These are phyloP conservation scores for Asclepias syriaca DNA, from an alignment of 257 asterid genomes.

Conservation along the genomic window DNA sequence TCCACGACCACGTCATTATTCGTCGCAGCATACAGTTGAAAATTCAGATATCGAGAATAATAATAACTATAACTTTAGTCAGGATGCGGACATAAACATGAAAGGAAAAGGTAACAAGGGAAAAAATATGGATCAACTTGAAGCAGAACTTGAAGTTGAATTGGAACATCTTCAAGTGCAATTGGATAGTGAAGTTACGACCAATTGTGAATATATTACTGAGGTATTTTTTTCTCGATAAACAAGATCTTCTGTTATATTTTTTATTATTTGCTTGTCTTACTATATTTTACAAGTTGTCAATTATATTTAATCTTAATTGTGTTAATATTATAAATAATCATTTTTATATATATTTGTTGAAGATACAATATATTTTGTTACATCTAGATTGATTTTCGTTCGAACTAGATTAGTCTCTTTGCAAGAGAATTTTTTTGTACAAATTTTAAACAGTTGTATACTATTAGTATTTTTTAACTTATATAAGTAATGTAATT, in stretches of 20 bases:
- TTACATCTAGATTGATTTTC: too few relatives aligned
- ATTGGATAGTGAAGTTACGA: slow-evolving; percentile 27
- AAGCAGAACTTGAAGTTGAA: slow-evolving; percentile 65
- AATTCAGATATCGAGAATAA: slow-evolving; percentile 20
- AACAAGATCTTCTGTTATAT: not conserved
- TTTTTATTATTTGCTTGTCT: too few relatives aligned
- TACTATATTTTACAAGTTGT: too few relatives aligned
- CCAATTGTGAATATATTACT: slow-evolving; percentile 16
- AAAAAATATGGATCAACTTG: slow-evolving; percentile 53
- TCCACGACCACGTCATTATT: slow-evolving; percentile 15
- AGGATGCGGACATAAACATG: slow-evolving; percentile 12
- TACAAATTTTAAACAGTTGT: too few relatives aligned
- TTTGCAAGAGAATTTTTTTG: too few relatives aligned
- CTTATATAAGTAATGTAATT: too few relatives aligned
- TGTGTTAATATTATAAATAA: too few relatives aligned
- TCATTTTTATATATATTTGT: too few relatives aligned
- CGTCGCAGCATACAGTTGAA: slow-evolving; percentile 10
- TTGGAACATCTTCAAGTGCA: slow-evolving; percentile 43
- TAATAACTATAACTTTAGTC: not conserved
- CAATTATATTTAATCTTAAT: too few relatives aligned
- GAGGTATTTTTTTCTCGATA: slow-evolving; percentile 33
- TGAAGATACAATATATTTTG: too few relatives aligned
- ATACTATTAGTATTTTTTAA: too few relatives aligned
- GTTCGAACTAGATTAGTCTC: too few relatives aligned
- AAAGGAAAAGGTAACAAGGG: slow-evolving; percentile 1